Base-by-base conservation (phyloP, 768 basidiomycete species). In the Lentinus brumalis region DNA sequence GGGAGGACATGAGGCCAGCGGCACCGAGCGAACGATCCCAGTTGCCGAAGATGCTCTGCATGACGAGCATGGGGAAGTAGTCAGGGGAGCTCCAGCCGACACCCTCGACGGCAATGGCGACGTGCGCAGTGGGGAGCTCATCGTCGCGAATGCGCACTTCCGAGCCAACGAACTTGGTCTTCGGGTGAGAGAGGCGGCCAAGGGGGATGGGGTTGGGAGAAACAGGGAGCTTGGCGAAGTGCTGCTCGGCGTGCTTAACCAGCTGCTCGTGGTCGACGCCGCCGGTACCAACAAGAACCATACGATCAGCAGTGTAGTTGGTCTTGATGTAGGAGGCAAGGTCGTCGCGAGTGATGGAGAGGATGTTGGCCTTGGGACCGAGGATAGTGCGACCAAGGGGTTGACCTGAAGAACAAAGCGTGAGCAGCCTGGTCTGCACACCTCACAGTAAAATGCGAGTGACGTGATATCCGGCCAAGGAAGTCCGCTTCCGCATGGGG, bases 21-120 rank as follows among this genome's bases (percentile, higher is more conserved):
- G 94, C 86, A 68, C 96, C 97, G 68, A 98, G 87, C 50, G 91
- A 92, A 67, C 97, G 87, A 74, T 99, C 96, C 97, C 97, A 99
- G 86, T 98, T 99, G 64, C 97, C 97, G 77, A 98, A 90, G 77
- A 98, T 93, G 70, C 86, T 88, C 76, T 96, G 93, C 89, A 97
- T 92, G 73, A 94, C 95, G 79, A 98, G 87, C 96, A 99, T 96
- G 62, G 96, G 94, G 87, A 93, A 98, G 83, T 98, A 98, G 78
- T 99, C 97, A 31, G 96, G 95, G 10, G 91, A 94, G 69, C 89
- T 92, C 96, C 96, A 98, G 76, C 94, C 88, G 58, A 96, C 96
- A 74, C 97, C 97, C 75, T 98, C 96, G 49, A 98, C 95, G 32
- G 97, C 94, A 69, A 99, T 90, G 64, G 96, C 96, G 71, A 99